Base-by-base conservation (phyloP, 2,329 filamentous ascomycete species). In the Tolypocladium capitatum region DNA sequence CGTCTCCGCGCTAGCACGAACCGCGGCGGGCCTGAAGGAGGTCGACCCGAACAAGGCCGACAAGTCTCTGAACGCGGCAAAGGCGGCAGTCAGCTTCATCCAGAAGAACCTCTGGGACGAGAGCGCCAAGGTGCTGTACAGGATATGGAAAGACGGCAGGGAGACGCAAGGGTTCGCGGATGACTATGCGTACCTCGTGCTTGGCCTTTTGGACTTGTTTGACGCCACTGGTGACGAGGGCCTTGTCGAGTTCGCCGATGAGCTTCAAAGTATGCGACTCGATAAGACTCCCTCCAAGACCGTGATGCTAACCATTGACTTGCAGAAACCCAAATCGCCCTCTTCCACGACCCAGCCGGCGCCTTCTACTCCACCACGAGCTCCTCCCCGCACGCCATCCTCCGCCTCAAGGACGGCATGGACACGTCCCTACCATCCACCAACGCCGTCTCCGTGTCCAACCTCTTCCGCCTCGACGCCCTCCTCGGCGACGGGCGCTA, bases 391-490 rank as follows among this genome's bases (percentile, higher is more conserved):
- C 80, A 89, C 57, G 76, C 84, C 28, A 83, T 96, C 50, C 78
- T 97, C 51, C 83, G 91, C 24, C 76, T 96, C 45, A 98, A 98
- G 67, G 88, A 94, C 52, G 92, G 89, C 53, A 96, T 96, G 76
- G 92, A 98, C 64, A 87, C 87, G 5, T 83, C 88, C 1, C 84
- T 92, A 51, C 92, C 92, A 1, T 92, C 88, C 0, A 84, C 86
- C 46, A 98, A 98, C 61, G 88, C 87, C 35, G 78, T 91, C 6
- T 84, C 85, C n/a, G 86, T 87, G 0, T 76, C 79, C 16, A 97
- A 97, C 60, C 71, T 97, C n/a, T 85, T 92, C 66, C 81, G 87
- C 1, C 76, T 97, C 4, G 80, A 80, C 13, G 75, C 75, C 6
- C 63, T 94, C 2, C 71, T 94, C 0, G 76, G 79, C 43, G 80